Percentiles rank a stretch among this genome's conserved stretches.
phyloP scores from a whole-genome alignment of 352 stramenopile genomes.

The Phytopythium montanum region DNA sequence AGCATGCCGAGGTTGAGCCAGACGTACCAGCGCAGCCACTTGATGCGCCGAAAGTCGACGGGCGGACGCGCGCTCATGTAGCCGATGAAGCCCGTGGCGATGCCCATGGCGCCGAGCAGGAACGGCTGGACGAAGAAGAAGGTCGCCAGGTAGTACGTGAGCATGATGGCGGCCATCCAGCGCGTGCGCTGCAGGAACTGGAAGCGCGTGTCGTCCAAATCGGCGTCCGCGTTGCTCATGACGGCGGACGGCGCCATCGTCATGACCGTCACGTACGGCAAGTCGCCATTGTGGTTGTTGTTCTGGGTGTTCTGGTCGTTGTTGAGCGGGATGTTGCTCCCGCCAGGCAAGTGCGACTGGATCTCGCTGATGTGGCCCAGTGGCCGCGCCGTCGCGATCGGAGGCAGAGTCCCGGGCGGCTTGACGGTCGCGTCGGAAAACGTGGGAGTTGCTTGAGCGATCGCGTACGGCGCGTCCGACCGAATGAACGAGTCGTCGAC shows the following conservation, averaged over 20 bases:
- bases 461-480: conserved; percentile 28
- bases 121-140: conserved; percentile 78
- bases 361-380: conserved; percentile 27
- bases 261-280: conserved; percentile 33
- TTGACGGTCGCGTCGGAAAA: conserved; percentile 15
- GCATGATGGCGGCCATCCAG: conserved; percentile 54
- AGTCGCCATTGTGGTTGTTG: conserved; percentile 12
- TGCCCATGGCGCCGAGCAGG: conserved; percentile 47
- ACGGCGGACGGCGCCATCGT: conserved; percentile 21
- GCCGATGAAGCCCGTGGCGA: conserved; percentile 62
- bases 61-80: conserved; percentile 55
- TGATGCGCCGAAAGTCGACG: conserved; percentile 53
- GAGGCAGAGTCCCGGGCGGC: conserved; percentile 21
- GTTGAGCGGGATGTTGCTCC: conserved; percentile 42
- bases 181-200: conserved; percentile 58
- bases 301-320: conserved; percentile 12
- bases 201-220: conserved; percentile 43
- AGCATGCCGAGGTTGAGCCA: conserved; percentile 75
- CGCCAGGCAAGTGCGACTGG: conserved; percentile 27
- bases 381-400: conserved; percentile 40
- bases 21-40: conserved; percentile 67
- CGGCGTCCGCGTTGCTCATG: conserved; percentile 15
- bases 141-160: conserved; percentile 64
- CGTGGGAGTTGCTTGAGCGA: conserved; percentile 31
- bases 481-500: conserved; percentile 14